These are phyloP conservation scores for Glycine soja DNA, from an alignment of 306 rosid species.

Conservation along the genomic window DNA sequence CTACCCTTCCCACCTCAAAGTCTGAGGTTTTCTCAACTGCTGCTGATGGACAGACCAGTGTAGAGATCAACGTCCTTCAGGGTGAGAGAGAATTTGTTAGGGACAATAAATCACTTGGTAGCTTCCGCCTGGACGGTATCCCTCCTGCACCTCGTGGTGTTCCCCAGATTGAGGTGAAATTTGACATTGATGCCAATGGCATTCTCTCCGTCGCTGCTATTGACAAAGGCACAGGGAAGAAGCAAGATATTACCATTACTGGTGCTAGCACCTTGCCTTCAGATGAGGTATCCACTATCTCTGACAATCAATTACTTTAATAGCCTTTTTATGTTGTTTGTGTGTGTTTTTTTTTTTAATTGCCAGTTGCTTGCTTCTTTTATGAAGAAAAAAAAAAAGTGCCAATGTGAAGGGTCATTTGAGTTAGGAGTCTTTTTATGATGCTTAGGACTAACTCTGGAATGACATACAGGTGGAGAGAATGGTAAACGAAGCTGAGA, in stretches of 20 bases:
- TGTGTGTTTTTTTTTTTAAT: not conserved
- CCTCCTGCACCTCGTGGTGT: slow-evolving; percentile 98
- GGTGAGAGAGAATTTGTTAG: slow-evolving; percentile 95
- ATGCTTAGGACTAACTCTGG: slow-evolving; percentile 1
- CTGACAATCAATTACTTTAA: not conserved
- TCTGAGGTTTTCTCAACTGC: slow-evolving; percentile 98
- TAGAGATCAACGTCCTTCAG: slow-evolving; percentile 92
- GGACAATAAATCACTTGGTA: slow-evolving; percentile 96
- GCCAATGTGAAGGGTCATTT: too few relatives aligned
- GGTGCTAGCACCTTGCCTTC: slow-evolving; percentile 95
- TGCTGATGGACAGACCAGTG: slow-evolving; percentile 96
- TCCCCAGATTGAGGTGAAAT: slow-evolving; percentile 98
- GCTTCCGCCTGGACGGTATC: slow-evolving; percentile 95
- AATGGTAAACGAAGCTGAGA: slow-evolving; percentile 88
- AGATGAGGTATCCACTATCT: slow-evolving; percentile 74
- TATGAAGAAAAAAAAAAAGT: too few relatives aligned
- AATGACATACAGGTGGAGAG: slow-evolving; percentile 68
- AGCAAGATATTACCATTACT: slow-evolving; percentile 95
- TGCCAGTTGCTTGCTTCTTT: not conserved
- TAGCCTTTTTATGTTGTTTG: not conserved
- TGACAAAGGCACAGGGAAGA: slow-evolving; percentile 95
- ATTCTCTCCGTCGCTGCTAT: slow-evolving; percentile 87
- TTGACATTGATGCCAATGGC: slow-evolving; percentile 94
- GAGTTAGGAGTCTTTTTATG: not conserved
- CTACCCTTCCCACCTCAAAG: slow-evolving; percentile 95